phyloP scores from a whole-genome alignment of 164 flowering plant genomes.

The Vitis rotundifolia region DNA sequence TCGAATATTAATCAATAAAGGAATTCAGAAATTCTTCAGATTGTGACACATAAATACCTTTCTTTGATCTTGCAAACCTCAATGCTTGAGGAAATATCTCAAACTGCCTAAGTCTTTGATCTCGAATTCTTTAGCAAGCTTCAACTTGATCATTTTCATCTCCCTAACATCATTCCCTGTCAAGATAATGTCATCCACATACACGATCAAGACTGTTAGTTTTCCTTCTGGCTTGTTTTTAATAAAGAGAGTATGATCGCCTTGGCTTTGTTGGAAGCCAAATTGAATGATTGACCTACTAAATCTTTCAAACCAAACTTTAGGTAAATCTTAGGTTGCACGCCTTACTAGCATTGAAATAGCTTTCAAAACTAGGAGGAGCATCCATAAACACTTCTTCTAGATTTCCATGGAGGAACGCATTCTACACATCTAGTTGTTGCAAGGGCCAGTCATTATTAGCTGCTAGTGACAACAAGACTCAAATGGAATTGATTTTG shows the following conservation, averaged over 20 bases:
- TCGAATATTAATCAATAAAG: too few relatives aligned
- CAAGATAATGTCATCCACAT: not conserved
- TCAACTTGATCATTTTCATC: too few relatives aligned
- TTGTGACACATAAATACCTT: too few relatives aligned
- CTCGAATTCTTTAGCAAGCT: too few relatives aligned
- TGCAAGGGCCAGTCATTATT: not conserved
- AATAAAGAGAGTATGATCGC: not conserved
- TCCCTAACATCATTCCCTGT: not conserved
- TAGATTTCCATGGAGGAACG: too few relatives aligned
- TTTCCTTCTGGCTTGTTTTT: too few relatives aligned
- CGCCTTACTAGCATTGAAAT: not conserved
- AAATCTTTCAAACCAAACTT: not conserved
- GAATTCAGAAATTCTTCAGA: too few relatives aligned
- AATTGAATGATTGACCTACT: not conserved
- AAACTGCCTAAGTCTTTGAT: too few relatives aligned
- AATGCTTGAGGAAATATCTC: too few relatives aligned
- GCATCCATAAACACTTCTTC: too few relatives aligned
- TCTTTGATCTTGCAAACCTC: too few relatives aligned
- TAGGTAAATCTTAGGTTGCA: not conserved
- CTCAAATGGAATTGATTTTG: not conserved
- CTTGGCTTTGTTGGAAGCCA: not conserved
- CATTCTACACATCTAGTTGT: not conserved
- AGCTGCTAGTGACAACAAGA: not conserved
- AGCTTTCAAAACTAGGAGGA: too few relatives aligned
- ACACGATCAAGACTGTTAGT: not conserved